Conservation (phyloP, 2,329 filamentous ascomycete species). For the Cladobotryum mycophilum region DNA sequence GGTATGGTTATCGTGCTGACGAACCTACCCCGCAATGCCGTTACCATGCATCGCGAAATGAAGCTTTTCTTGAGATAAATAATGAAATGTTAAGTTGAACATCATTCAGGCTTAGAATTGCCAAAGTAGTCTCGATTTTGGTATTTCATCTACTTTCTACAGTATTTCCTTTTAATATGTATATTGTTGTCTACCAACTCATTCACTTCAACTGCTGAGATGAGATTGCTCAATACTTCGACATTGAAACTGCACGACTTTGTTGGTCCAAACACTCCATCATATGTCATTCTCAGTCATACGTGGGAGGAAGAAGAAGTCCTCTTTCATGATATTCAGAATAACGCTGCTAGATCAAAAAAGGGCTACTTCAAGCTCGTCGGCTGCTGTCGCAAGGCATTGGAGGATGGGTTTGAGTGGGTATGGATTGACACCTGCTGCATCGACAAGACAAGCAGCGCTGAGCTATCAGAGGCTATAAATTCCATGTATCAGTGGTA, state of each 20-base stretch:
- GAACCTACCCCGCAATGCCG: no score
- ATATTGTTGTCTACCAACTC: no score
- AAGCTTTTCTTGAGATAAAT: no score
- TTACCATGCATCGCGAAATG: no score
- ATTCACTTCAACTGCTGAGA: background rate
- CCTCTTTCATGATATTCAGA: slow-evolving; percentile 1
- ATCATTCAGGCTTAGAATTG: no score
- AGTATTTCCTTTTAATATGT: no score
- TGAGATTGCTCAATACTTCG: background rate
- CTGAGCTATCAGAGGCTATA: slow-evolving; percentile 12
- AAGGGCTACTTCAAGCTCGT: slow-evolving; percentile 16
- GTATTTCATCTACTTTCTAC: no score
- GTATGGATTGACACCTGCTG: slow-evolving; percentile 15
- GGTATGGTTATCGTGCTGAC: no score
- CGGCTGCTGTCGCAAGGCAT: slow-evolving; percentile 14
- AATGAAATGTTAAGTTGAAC: no score
- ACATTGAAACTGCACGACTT: background rate
- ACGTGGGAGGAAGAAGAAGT: slow-evolving; percentile 12
- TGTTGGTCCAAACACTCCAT: background rate
- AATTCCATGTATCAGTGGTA: slow-evolving; percentile 16
- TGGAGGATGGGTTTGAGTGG: slow-evolving; percentile 10
- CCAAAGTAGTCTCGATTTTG: no score
- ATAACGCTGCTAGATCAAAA: slow-evolving; percentile 3
- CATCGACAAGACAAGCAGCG: slow-evolving; percentile 12
- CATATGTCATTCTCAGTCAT: slow-evolving; percentile 14